A percentile compares a stretch with the other conserved stretches of the same genome.
phyloP scores from a whole-genome alignment of 129 eudicot genomes.

The Flaveria brownii region DNA sequence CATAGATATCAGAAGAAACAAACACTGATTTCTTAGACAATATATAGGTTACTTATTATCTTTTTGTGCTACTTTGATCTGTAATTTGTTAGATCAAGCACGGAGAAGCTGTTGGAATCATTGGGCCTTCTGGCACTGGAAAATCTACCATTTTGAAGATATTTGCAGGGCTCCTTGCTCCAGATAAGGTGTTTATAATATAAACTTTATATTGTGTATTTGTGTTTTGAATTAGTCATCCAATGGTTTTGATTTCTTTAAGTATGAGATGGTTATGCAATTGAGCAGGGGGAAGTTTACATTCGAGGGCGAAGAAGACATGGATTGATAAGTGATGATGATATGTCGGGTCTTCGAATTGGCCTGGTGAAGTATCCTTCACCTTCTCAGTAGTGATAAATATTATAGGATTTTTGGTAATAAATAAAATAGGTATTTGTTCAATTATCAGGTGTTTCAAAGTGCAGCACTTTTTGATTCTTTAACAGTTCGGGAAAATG shows the following conservation, averaged over 20 bases:
- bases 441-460: constrained; percentile 62
- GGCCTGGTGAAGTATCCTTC: constrained; percentile 57
- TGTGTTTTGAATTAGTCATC: neutral
- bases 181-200: constrained; percentile 57
- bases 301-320: constrained; percentile 59
- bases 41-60: neutral
- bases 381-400: neutral
- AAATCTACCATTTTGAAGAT: constrained; percentile 79
- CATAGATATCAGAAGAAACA: neutral
- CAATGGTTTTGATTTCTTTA: neutral
- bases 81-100: constrained; percentile 51
- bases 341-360: constrained; percentile 76
- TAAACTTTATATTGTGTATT: neutral
- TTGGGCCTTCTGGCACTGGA: constrained; percentile 94
- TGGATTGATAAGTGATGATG: constrained; percentile 80
- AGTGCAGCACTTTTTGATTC: constrained; percentile 90
- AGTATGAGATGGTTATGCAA: constrained; percentile 20
- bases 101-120: constrained; percentile 86
- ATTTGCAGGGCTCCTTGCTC: constrained; percentile 84
- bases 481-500: constrained; percentile 79
- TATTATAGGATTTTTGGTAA: neutral
- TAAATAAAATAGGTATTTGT: neutral
- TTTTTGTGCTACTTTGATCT: neutral
- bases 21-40: neutral
- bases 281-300: constrained; percentile 67